A percentile compares a stretch with the other conserved stretches of the same genome.
Conservation (phyloP, 2,329 filamentous ascomycete genomes). For the Cladophialophora bantiana region DNA sequence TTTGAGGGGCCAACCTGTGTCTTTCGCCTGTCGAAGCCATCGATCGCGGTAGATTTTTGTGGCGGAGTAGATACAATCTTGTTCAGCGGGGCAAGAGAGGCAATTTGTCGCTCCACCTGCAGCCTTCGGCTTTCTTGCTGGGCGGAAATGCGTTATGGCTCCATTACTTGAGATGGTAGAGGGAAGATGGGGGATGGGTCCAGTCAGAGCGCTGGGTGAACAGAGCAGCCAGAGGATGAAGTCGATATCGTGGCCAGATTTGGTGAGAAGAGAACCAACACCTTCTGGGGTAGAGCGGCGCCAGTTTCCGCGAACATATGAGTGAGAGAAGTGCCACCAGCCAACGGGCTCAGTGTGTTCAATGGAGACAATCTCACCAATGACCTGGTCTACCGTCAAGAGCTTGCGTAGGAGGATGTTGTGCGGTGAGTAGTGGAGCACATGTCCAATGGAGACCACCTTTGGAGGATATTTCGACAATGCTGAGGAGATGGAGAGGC, state of each 20-base stretch:
- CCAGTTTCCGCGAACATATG: slow-evolving; percentile 93
- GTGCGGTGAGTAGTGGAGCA: slow-evolving; percentile 90
- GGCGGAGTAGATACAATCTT: slow-evolving; percentile 82
- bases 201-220: slow-evolving; percentile 64
- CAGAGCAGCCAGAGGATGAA: slow-evolving; percentile 89
- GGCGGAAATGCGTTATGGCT: slow-evolving; percentile 77
- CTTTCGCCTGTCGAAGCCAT: slow-evolving; percentile 67
- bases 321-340: slow-evolving; percentile 94
- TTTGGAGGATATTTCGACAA: slow-evolving; percentile 43
- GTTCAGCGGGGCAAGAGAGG: slow-evolving; percentile 76
- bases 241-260: slow-evolving; percentile 96
- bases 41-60: slow-evolving; percentile 79
- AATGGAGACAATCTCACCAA: slow-evolving; percentile 84
- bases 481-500: slow-evolving; percentile 60
- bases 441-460: slow-evolving; percentile 91
- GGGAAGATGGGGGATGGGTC: slow-evolving; percentile 71
- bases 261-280: slow-evolving; percentile 82
- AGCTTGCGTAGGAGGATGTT: slow-evolving; percentile 84
- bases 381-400: slow-evolving; percentile 73
- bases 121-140: slow-evolving; percentile 73
- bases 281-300: slow-evolving; percentile 76
- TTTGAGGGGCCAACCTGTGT: slow-evolving; percentile 80
- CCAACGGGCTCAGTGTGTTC: slow-evolving; percentile 95
- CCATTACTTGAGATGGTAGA: slow-evolving; percentile 77
- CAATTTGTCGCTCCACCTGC: slow-evolving; percentile 87